These are phyloP conservation scores for Penicillium macrosclerotiorum DNA, from an alignment of 495 filamentous ascomycete genomes.

Conservation along the genomic window DNA sequence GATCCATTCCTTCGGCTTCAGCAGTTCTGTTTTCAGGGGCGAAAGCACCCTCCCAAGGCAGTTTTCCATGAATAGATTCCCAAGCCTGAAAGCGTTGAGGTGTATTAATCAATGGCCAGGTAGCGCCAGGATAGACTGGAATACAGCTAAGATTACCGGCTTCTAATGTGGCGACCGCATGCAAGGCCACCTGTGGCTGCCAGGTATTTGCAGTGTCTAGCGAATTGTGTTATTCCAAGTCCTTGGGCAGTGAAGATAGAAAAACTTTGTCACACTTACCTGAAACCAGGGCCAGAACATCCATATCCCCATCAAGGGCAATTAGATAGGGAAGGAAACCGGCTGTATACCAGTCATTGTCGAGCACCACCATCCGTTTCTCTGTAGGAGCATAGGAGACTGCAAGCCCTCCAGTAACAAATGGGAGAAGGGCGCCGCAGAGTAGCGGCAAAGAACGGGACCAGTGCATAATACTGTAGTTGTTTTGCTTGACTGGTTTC, in stretches of 20 bases:
- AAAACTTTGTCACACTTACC: constrained; percentile 11
- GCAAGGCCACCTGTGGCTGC: constrained; percentile 29
- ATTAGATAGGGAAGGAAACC: constrained; percentile 31
- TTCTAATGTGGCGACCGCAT: constrained; percentile 32
- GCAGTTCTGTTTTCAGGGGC: constrained; percentile 29
- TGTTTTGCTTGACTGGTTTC: not conserved
- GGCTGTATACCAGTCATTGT: constrained; percentile 36
- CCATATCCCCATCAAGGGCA: constrained; percentile 26
- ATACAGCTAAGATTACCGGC: constrained; percentile 33
- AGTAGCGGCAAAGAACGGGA: constrained; percentile 15
- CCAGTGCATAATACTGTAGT: constrained; percentile 13
- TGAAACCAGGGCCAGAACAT: constrained; percentile 29
- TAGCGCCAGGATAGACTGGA: constrained; percentile 31
- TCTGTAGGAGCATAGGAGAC: constrained; percentile 8
- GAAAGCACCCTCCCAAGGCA: constrained; percentile 36
- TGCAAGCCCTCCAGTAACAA: constrained; percentile 10
- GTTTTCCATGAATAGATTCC: constrained; percentile 32
- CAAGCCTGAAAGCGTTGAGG: constrained; percentile 30
- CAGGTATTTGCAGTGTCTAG: constrained; percentile 33
- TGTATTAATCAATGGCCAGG: constrained; percentile 34
- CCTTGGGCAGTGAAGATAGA: not conserved
- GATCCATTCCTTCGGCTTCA: constrained; percentile 28
- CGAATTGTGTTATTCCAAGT: not conserved
- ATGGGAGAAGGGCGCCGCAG: constrained; percentile 13
- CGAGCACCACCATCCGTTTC: constrained; percentile 29